phyloP scores from a whole-genome alignment of 192 early-diverging fungal species.

The Rhizophagus sp. region DNA sequence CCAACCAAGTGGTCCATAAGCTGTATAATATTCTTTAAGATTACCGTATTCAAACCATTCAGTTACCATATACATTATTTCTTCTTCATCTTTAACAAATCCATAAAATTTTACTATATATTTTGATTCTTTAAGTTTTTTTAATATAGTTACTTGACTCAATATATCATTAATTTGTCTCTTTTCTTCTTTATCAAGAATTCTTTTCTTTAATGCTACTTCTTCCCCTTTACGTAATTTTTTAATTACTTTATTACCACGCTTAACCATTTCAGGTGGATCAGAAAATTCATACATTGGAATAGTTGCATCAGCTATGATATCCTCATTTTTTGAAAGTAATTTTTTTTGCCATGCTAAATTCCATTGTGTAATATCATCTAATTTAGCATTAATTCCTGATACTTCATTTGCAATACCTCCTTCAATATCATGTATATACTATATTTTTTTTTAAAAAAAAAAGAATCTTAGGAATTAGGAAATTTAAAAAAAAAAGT shows the following conservation, averaged over 20 bases:
- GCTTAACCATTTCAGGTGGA: neutral
- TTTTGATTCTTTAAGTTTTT: slow-evolving; percentile 22
- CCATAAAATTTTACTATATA: slow-evolving; percentile 25
- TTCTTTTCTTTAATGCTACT: slow-evolving; percentile 8
- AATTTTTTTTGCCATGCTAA: slow-evolving; percentile 15
- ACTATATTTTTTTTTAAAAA: neutral
- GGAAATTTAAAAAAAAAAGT: neutral
- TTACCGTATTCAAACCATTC: slow-evolving; percentile 31
- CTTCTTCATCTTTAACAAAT: neutral
- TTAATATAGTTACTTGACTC: slow-evolving; percentile 21
- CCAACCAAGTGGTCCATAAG: slow-evolving; percentile 9
- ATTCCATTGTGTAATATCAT: slow-evolving; percentile 20
- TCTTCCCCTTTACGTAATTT: slow-evolving; percentile 5
- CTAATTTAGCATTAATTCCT: slow-evolving; percentile 26
- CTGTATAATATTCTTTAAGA: slow-evolving; percentile 16
- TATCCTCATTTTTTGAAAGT: neutral
- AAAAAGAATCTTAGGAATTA: neutral
- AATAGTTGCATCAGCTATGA: neutral
- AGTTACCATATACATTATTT: slow-evolving; percentile 18
- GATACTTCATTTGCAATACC: neutral
- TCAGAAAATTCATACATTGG: neutral
- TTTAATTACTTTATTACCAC: neutral
- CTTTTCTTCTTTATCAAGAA: neutral
- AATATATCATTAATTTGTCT: slow-evolving; percentile 17
- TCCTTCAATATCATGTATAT: slow-evolving; percentile 14